Evolutionary conservation across 192 early-diverging fungal genomes (phyloP), one percentile per base, ranked within the genome.

Genomic region (Dispira parvispora): DNA sequence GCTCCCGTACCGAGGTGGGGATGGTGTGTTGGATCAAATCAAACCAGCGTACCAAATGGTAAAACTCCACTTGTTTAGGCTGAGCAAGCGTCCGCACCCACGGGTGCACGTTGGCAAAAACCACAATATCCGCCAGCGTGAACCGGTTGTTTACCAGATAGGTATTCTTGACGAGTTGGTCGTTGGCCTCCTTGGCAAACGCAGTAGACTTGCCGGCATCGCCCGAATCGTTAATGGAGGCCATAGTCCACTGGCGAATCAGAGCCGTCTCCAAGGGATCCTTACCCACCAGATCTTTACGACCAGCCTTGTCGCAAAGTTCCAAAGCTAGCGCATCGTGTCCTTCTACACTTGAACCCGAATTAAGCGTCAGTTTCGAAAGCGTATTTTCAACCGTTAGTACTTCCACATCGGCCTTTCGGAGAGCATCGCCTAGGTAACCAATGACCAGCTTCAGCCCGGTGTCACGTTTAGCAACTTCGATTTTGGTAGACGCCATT

Each of bases 11-110:
- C 18, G 63, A 67, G 3, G 67, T 62, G 44, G 79, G 69, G 50
- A 82, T 69, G 13, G 79, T 71, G 62, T 90, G 75, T 72, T 90
- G 88, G 61, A 90, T 74, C 56, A 90, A 70, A 74, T 88, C 86
- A 61, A 87, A 86, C 84, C 87, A 90, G 43, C 88, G 77, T 47
- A 80, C 77, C 45, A 88, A 74, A 69, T 85, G 73, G 66, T 73
- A 70, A 45, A 74, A 69, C 53, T 67, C 78, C 65, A 82, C 75
- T 56, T 79, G 80, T 63, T 80, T 78, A 56, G 84, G 77, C 18
- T 58, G 45, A 5, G 82, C 73, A 28, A 80, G 79, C 26, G 71
- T 65, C 28, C 67, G 75, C 64, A 74, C 71, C 52, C 76, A 82
- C 49, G 78, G 69, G 45, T 85, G 74, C 13, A 86, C 57, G 64